Evolutionary conservation across 2,329 filamentous ascomycete species (phyloP), one percentile per base, ranked within the genome.

Genomic region (Microdochium nivale): DNA sequence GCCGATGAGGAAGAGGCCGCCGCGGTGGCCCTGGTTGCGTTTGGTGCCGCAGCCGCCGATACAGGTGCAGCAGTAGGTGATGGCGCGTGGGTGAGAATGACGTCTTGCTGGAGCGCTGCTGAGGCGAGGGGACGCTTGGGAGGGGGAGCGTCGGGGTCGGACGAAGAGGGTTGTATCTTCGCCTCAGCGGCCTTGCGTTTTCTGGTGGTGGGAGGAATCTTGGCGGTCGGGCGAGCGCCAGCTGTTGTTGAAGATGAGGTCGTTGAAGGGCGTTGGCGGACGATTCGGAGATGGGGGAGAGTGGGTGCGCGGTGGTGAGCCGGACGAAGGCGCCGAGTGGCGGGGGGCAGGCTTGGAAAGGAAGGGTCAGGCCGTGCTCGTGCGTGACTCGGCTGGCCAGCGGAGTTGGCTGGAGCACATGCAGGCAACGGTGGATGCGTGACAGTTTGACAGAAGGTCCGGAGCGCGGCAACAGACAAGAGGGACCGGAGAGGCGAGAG

Each of bases 171-270:
- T 16, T 16, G 14, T 66, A 75, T 74, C 75, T 75, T 78, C 77
- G 78, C 79, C 79, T 83, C 80, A 78, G 79, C 79, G 71, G 80
- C 79, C 72, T 81, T 83, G 68, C 80, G 76, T 70, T 83, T 83
- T 62, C 77, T 74, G 60, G 77, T 79, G 57, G 66, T 69, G 59
- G 78, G 77, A 70, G 79, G 73, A 82, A 83, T 83, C 64, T 69
- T 83, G 78, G 58, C 62, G 61, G 58, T 53, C 54, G 57, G 49
- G 50, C 3, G 46, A n/a, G 24, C 8, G 14, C 40, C 40, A 5
- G 35, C 10, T 19, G 35, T 40, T n/a, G n/a, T n/a, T n/a, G n/a
- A n/a, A n/a, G n/a, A n/a, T n/a, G n/a, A n/a, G n/a, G n/a, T n/a
- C n/a, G n/a, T n/a, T n/a, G n/a, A n/a, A n/a, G n/a, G n/a, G n/a